Conservation (phyloP, 768 basidiomycete species). For the Cytidiella melzeri region DNA sequence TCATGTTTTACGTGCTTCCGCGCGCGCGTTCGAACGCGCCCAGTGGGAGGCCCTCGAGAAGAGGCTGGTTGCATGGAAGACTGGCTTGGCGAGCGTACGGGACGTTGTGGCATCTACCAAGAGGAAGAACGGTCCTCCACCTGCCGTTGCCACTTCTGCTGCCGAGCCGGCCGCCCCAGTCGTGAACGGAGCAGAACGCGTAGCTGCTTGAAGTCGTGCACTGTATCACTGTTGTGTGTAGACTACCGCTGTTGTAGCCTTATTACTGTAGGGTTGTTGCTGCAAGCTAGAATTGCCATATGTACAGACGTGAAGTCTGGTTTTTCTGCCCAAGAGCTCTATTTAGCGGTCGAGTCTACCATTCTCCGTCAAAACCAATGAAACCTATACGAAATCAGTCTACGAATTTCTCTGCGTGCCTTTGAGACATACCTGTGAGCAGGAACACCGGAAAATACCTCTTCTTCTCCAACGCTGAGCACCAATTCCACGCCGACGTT, state of each 20-base stretch:
- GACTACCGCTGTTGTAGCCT: background rate
- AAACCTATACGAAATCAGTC: conserved; percentile 44
- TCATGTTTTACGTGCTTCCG: conserved; percentile 65
- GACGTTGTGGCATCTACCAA: conserved; percentile 60
- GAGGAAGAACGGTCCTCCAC: conserved; percentile 14
- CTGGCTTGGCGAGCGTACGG: conserved; percentile 59
- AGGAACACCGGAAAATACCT: conserved; percentile 76
- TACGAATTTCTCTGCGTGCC: background rate
- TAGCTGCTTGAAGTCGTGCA: background rate
- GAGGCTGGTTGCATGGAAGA: conserved; percentile 72
- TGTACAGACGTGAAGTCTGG: too few relatives aligned
- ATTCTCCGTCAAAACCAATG: conserved; percentile 81
- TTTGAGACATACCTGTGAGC: conserved; percentile 50
- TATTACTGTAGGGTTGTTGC: background rate
- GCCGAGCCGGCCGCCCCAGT: background rate
- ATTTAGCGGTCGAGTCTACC: conserved; percentile 40
- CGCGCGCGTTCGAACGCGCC: conserved; percentile 67
- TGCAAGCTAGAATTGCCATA: background rate
- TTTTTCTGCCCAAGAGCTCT: too few relatives aligned
- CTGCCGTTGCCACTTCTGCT: background rate
- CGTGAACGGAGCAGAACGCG: background rate
- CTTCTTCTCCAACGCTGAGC: conserved; percentile 80
- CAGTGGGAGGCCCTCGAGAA: conserved; percentile 80
- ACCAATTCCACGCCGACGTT: conserved; percentile 94
- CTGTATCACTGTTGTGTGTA: too few relatives aligned